Evolutionary conservation across 2,329 filamentous ascomycete species (phyloP).

Genomic region (Ophiostoma triangulosporum): DNA sequence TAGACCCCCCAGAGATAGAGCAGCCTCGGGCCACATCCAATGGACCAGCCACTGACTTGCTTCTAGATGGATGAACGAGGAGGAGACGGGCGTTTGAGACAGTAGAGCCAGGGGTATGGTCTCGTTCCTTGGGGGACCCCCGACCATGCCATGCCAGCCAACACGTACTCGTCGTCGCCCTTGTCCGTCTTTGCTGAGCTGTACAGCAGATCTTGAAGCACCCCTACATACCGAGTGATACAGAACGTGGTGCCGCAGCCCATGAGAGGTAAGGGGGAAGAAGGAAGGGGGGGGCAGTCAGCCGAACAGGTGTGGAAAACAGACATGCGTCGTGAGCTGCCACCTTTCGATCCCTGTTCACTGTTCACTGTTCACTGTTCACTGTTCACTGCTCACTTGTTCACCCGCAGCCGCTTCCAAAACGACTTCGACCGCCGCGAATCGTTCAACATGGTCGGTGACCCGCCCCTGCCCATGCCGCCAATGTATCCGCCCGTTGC

Average conservation of each 20-base stretch:
- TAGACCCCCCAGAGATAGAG: too few species aligned
- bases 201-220: background rate
- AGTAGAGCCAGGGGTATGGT: too few species aligned
- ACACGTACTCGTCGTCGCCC: background rate
- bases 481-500: background rate
- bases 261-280: too few species aligned
- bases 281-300: background rate
- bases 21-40: too few species aligned
- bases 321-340: background rate
- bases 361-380: background rate
- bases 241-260: background rate
- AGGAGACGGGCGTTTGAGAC: too few species aligned
- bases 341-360: background rate
- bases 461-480: conserved; percentile 1
- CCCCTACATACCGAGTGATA: background rate
- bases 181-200: background rate
- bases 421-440: conserved; percentile 13
- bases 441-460: conserved; percentile 1
- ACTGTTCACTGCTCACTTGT: conserved; percentile 10
- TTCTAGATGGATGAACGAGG: too few species aligned
- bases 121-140: too few species aligned
- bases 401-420: conserved; percentile 17
- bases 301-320: too few species aligned
- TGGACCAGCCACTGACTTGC: background rate
- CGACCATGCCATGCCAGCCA: background rate